Evolutionary conservation across 2,329 filamentous ascomycete genomes (phyloP).

Genomic region (Lecanoromycetidae sp.): DNA sequence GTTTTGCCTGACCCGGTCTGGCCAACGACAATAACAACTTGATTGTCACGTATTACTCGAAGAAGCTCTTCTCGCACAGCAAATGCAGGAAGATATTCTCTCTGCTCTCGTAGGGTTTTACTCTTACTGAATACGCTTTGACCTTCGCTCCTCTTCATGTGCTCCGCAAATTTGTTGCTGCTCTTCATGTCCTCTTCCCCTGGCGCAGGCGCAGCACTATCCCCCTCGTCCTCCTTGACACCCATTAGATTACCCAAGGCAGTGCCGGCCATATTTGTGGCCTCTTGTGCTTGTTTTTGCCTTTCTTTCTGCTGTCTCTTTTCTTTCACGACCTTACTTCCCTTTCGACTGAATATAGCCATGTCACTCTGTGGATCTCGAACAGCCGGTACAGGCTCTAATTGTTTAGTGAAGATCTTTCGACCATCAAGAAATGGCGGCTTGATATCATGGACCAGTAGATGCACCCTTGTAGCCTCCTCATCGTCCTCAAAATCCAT

Average conservation of each 20-base stretch:
- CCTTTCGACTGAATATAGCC: constrained; percentile 94
- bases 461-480: constrained; percentile 75
- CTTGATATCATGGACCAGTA: constrained; percentile 84
- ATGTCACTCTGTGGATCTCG: constrained; percentile 93
- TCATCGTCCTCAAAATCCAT: constrained; percentile 84
- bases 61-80: constrained; percentile 88
- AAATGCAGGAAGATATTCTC: constrained; percentile 89
- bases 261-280: constrained; percentile 85
- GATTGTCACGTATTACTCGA: constrained; percentile 87
- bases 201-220: constrained; percentile 69
- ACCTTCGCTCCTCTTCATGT: constrained; percentile 76
- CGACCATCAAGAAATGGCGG: constrained; percentile 91
- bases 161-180: constrained; percentile 71
- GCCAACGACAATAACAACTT: constrained; percentile 91
- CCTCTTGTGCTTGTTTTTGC: constrained; percentile 86
- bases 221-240: constrained; percentile 76
- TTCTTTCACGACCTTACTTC: constrained; percentile 85
- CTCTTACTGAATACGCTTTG: constrained; percentile 87
- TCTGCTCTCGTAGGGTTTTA: constrained; percentile 80
- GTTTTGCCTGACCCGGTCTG: constrained; percentile 98
- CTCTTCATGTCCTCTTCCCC: constrained; percentile 56
- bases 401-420: constrained; percentile 92
- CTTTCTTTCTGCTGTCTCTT: constrained; percentile 83
- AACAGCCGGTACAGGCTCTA: constrained; percentile 88
- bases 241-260: constrained; percentile 91